Conservation (phyloP, 176 grass and related monocot genomes). For the Luzula sylvatica region DNA sequence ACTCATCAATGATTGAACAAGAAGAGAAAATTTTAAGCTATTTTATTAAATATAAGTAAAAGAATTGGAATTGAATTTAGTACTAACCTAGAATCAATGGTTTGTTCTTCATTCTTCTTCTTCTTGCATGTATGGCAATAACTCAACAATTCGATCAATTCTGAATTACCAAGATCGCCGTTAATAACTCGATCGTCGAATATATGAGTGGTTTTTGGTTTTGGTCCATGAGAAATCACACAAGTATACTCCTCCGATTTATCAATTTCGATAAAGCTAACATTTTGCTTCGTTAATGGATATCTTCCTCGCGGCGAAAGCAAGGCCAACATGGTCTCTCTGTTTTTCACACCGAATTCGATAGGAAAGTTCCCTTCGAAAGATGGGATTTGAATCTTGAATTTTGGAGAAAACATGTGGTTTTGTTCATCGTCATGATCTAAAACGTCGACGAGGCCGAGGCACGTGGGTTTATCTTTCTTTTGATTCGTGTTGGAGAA, state of each 20-base stretch:
- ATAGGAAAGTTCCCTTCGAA: conserved; percentile 50
- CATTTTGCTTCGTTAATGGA: conserved; percentile 34
- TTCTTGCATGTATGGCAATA: conserved; percentile 64
- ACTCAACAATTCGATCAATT: conserved; percentile 31
- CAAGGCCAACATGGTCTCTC: conserved; percentile 49
- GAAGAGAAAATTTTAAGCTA: not conserved
- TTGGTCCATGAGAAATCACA: conserved; percentile 85
- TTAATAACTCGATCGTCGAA: conserved; percentile 79
- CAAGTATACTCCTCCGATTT: conserved; percentile 92
- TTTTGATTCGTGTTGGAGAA: conserved; percentile 38
- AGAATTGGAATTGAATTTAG: not conserved
- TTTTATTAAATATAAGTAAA: conserved; percentile 2
- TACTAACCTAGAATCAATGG: conserved; percentile 47
- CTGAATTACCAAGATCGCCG: conserved; percentile 2
- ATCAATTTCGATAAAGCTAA: conserved; percentile 37
- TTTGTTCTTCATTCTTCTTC: conserved; percentile 40
- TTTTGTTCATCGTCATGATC: conserved; percentile 36
- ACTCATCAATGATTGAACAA: conserved; percentile 21
- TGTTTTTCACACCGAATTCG: conserved; percentile 84
- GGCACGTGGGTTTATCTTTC: conserved; percentile 28
- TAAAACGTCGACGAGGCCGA: conserved; percentile 68
- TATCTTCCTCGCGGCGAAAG: conserved; percentile 55
- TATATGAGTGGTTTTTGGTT: conserved; percentile 77
- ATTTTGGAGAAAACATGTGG: conserved; percentile 9
- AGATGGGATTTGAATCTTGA: conserved; percentile 70